Evolutionary conservation across 495 filamentous ascomycete genomes (phyloP), one percentile per base, ranked within the genome.

Genomic region (Hyaloscypha finlandica): DNA sequence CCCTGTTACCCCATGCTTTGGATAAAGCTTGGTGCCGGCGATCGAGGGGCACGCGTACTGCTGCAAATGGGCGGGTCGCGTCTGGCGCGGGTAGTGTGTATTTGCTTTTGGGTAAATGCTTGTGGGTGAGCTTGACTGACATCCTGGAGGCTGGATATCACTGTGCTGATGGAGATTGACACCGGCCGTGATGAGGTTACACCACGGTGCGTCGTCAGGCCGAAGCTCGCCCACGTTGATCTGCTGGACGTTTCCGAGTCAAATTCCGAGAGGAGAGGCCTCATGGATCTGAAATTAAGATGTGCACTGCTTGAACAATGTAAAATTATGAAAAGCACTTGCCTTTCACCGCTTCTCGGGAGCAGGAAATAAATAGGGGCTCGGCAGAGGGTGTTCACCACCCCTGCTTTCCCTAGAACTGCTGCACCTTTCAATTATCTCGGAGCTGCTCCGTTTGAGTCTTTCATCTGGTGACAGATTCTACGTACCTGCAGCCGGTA

Each of bases 1-100:
- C 51, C 66, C 37, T 59, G 66, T 59, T 68, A 63, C 66, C 66
- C 66, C 66, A 68, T 58, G 59, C 42, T 48, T 19, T 53, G 33
- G 20, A 22, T 52, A 25, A 25, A 35, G 52, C 39, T 52, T 51
- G 16, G 51, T 56, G 55, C 53, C 20, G 35, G 35, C 22, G 55
- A 55, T 54, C 1, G 37, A 56, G 56, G 48, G 20, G 39, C 29
- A 20, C 5, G 20, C 45, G 30, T 25, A n/a, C n/a, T 19, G n/a
- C 20, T 35, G n/a, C 35, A 31, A 35, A 31, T 39, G 16, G 11
- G 57, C 42, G 20, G 52, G 64, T 66, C 56, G 64, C 56, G 57
- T 54, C 56, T 66, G 64, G 55, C 56, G 64, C 55, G 9, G 20
- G 42, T 42, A 25, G 48, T 16, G 16, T 57, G 35, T 37, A 20